A percentile compares a stretch with the other conserved stretches of the same genome.
Evolutionary conservation across 768 basidiomycete genomes (phyloP).

Genomic region (Phylloporus sp.): DNA sequence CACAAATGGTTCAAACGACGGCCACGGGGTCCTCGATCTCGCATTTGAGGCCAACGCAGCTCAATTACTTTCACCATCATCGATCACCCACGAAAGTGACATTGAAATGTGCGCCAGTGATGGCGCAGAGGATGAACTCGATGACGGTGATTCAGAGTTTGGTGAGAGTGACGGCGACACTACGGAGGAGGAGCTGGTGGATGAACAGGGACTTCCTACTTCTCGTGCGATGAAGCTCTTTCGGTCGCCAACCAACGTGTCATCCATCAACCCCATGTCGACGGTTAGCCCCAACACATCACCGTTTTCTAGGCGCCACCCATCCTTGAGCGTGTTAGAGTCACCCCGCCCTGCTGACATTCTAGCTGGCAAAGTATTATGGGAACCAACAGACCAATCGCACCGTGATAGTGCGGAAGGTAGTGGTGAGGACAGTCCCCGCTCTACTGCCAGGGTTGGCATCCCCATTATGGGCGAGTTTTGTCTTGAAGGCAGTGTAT

Average conservation of each 20-base stretch:
- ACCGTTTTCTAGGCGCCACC: slow-evolving; percentile 34
- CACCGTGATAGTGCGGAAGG: slow-evolving; percentile 34
- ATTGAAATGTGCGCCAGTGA: slow-evolving; percentile 42
- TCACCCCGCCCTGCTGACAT: slow-evolving; percentile 67
- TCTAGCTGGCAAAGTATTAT: slow-evolving; percentile 56
- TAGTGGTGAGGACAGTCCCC: slow-evolving; percentile 29
- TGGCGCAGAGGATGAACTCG: slow-evolving; percentile 27
- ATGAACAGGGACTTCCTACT: slow-evolving; percentile 66
- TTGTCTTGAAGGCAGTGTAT: slow-evolving; percentile 9
- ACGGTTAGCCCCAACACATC: slow-evolving; percentile 59
- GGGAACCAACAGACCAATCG: slow-evolving; percentile 42
- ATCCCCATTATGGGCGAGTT: slow-evolving; percentile 41
- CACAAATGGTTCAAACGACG: slow-evolving; percentile 57
- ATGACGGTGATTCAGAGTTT: slow-evolving; percentile 46
- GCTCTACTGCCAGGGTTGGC: slow-evolving; percentile 14
- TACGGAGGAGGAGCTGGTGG: slow-evolving; percentile 83
- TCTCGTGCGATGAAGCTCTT: slow-evolving; percentile 73
- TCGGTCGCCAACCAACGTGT: slow-evolving; percentile 57
- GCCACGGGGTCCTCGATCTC: slow-evolving; percentile 52
- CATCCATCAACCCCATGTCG: slow-evolving; percentile 71
- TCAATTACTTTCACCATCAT: slow-evolving; percentile 48
- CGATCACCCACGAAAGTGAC: slow-evolving; percentile 51
- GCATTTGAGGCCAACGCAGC: slow-evolving; percentile 67
- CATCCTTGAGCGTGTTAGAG: slow-evolving; percentile 27
- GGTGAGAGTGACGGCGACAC: slow-evolving; percentile 67